phyloP scores from a whole-genome alignment of 2,329 filamentous ascomycete genomes.

The Aspergillus cejpii region DNA sequence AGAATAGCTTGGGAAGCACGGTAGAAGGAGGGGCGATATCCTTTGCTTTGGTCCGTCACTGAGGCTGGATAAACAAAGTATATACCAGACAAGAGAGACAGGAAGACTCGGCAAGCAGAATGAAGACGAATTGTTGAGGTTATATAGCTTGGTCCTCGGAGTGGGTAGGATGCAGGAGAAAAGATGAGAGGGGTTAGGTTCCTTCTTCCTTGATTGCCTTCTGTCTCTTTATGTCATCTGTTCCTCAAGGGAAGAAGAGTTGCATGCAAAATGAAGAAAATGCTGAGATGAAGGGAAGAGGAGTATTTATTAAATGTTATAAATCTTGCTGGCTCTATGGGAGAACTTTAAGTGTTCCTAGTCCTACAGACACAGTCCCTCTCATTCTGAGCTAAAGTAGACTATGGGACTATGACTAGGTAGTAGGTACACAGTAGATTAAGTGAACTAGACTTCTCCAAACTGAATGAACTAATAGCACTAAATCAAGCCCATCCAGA shows the following conservation, averaged over 20 bases:
- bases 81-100: not conserved
- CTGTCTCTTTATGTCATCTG: not conserved
- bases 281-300: constrained; percentile 15
- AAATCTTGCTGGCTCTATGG: constrained; percentile 20
- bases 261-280: constrained; percentile 6
- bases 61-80: not conserved
- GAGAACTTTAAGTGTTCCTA: constrained; percentile 9
- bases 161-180: not conserved
- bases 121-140: not conserved
- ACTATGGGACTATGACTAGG: not conserved
- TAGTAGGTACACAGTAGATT: too few species aligned
- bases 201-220: not conserved
- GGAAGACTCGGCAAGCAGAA: not conserved
- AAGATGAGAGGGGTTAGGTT: not conserved
- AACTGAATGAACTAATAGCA: constrained; percentile 14
- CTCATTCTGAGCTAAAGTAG: constrained; percentile 11
- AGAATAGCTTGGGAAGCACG: not conserved
- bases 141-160: not conserved
- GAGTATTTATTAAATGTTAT: constrained; percentile 26
- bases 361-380: constrained; percentile 14
- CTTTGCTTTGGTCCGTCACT: not conserved
- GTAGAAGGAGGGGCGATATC: not conserved
- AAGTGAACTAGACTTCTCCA: not conserved
- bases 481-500: constrained; percentile 17
- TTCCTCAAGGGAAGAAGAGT: constrained; percentile 6